Base-by-base conservation (phyloP, 495 filamentous ascomycete species). In the Hypoxylon fuscum region DNA sequence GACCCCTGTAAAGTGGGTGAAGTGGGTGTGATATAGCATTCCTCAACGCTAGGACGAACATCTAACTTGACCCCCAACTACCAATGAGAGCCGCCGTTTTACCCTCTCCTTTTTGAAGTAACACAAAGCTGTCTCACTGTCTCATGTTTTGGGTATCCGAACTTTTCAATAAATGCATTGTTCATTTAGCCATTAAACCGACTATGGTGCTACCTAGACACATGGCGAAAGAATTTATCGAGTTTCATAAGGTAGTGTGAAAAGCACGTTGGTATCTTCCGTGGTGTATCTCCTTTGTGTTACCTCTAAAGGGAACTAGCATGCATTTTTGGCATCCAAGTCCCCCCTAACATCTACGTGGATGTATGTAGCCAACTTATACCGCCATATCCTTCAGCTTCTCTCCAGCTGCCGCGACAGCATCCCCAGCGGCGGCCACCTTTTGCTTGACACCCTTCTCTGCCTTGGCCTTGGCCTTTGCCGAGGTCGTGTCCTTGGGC, bases 401-500 rank as follows among this genome's bases (percentile, higher is more conserved):
- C 48, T 69, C 62, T 1, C 57, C 66, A 9, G 62, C 55, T 27
- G 65, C 41, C 23, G 44, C 46, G 1, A 68, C 66, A 2, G 61
- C 51, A 15, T 53, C 49, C 32, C 48, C 67, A 1, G 58, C 63
- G 11, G 49, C 55, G 7, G 44, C 58, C 12, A 45, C 63, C 59
- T 66, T 64, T 48, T 54, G 58, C 37, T 60, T 65, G 17, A 40
- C 59, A 2, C 55, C 57, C 41, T 66, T 63, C 31, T 65, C 67
- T 23, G 53, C 63, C 47, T 70, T 70, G 1, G 50, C 55, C 54
- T 67, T 70, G 11, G 55, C 85, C 83, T 61, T 88, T 81, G 25
- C 22, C n/a, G 63, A 66, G 11, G 63, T 66, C 15, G 57, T 54
- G 23, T 72, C 85, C 70, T 91, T 92, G 2, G 90, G 86, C 35